Evolutionary conservation across 352 stramenopile genomes (phyloP).

Genomic region (Elongisporangium prolatum): DNA sequence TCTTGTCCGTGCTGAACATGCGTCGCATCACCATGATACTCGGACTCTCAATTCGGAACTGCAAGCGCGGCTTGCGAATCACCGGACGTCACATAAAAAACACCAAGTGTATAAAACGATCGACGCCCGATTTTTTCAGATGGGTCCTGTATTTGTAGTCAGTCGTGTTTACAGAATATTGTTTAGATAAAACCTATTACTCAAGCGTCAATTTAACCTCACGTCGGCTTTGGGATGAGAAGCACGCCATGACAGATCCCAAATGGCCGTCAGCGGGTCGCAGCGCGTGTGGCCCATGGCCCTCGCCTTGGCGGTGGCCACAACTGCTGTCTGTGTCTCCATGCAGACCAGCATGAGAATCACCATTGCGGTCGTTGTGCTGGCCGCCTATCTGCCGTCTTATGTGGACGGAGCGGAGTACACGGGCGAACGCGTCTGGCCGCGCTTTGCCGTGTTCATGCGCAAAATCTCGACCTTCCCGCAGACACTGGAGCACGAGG

Average conservation of each 20-base stretch:
- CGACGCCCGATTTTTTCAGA: background rate
- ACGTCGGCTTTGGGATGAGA: no score
- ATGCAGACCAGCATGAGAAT: slow-evolving; percentile 12
- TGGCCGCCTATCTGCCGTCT: slow-evolving; percentile 47
- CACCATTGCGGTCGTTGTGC: slow-evolving; percentile 15
- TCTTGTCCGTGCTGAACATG: slow-evolving; percentile 9
- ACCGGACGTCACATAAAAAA: background rate
- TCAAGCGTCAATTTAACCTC: no score
- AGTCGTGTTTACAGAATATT: slow-evolving; percentile 1
- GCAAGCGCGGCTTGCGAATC: background rate
- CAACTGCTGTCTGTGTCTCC: slow-evolving; percentile 24
- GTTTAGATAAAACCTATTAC: no score
- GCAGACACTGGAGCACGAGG: slow-evolving; percentile 68
- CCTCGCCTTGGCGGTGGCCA: slow-evolving; percentile 23
- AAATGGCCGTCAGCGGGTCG: slow-evolving; percentile 3
- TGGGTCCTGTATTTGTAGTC: slow-evolving; percentile 9
- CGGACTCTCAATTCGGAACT: slow-evolving; percentile 4
- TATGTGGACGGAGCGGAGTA: slow-evolving; percentile 54
- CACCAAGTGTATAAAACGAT: background rate
- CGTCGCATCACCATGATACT: slow-evolving; percentile 10
- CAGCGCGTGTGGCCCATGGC: slow-evolving; percentile 24
- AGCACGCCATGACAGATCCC: no score
- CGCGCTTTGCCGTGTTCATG: slow-evolving; percentile 41
- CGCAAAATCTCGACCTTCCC: slow-evolving; percentile 19
- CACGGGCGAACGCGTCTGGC: slow-evolving; percentile 54